Conservation (phyloP, 163 green algal genomes). For the Botryococcus braunii region DNA sequence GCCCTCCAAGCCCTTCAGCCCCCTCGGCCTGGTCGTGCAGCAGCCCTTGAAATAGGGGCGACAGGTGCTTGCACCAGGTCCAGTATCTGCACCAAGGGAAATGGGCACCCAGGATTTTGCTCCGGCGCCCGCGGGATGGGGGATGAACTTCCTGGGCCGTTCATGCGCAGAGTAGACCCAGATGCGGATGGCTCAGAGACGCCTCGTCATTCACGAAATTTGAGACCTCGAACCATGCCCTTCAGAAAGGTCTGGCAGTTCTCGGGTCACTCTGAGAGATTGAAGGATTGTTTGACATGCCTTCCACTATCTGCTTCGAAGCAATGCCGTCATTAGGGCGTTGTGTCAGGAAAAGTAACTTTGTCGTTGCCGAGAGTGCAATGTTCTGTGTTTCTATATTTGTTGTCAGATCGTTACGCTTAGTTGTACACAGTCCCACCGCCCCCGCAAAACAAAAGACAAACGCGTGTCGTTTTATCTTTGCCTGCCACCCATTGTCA, state of each 20-base stretch:
- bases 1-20: background rate
- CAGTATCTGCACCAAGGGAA: conserved; percentile 38
- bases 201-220: too few species aligned
- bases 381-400: too few species aligned
- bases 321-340: background rate
- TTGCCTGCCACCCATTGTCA: too few species aligned
- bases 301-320: background rate
- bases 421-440: too few species aligned
- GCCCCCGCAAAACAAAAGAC: too few species aligned
- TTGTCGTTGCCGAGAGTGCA: too few species aligned
- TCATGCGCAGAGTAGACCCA: background rate
- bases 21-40: background rate
- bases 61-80: conserved; percentile 28
- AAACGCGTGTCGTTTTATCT: too few species aligned
- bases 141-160: background rate
- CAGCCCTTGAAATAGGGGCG: background rate
- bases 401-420: too few species aligned
- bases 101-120: conserved; percentile 33
- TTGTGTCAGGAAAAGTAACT: too few species aligned
- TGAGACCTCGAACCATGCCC: too few species aligned
- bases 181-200: too few species aligned
- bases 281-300: background rate
- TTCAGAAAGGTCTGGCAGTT: background rate
- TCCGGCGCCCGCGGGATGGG: background rate
- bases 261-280: background rate